Conservation (phyloP, 257 asterid species). For the Sherardia arvensis region DNA sequence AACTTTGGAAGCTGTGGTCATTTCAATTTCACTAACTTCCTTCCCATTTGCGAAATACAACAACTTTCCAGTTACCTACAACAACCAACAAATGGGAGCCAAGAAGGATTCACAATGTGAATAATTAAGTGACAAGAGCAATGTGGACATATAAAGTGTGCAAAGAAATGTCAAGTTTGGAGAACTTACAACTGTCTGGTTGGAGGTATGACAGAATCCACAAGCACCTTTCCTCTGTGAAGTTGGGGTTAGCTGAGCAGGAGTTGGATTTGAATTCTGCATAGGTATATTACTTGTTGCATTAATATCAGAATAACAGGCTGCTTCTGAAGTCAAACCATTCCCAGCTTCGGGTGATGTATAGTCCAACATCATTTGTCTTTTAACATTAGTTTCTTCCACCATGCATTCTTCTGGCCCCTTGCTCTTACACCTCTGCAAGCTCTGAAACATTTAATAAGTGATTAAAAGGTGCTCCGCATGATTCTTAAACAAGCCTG, state of each 20-base stretch:
- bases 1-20: constrained; percentile 28
- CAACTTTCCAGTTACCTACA: constrained; percentile 63
- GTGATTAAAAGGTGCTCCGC: too few relatives aligned
- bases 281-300: constrained; percentile 21
- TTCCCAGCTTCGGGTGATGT: constrained; percentile 24
- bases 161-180: neutral
- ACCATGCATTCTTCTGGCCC: constrained; percentile 19
- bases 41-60: constrained; percentile 65
- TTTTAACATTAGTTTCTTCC: constrained; percentile 34
- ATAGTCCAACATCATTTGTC: constrained; percentile 52
- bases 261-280: constrained; percentile 23
- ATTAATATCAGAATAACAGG: constrained; percentile 18
- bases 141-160: neutral
- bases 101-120: neutral
- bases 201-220: constrained; percentile 73
- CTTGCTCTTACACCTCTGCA: constrained; percentile 16
- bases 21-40: constrained; percentile 44
- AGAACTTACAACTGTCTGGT: constrained; percentile 58
- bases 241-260: constrained; percentile 20
- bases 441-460: constrained; percentile 23
- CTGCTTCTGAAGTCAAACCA: constrained; percentile 14
- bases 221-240: constrained; percentile 35
- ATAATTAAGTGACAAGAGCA: neutral
- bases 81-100: constrained; percentile 4
- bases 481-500: too few relatives aligned